Percentiles rank a stretch among this genome's conserved stretches.
phyloP scores from a whole-genome alignment of 2,329 filamentous ascomycete genomes.

The Paracoccidioides lutzii region DNA sequence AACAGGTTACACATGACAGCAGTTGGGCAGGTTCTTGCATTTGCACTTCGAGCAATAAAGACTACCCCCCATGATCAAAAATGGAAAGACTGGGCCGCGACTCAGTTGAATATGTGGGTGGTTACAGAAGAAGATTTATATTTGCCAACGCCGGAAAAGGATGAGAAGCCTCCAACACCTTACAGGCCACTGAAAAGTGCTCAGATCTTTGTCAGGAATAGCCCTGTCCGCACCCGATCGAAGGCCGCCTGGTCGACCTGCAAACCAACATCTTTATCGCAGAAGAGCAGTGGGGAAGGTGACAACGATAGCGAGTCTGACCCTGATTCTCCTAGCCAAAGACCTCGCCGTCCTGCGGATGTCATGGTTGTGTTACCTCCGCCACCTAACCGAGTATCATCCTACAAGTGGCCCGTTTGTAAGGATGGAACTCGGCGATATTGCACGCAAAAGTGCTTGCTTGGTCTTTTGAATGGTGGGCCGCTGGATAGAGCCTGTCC shows the following conservation, averaged over 20 bases:
- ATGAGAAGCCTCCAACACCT: constrained; percentile 1
- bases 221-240: constrained; percentile 6
- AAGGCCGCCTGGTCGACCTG: constrained; percentile 5
- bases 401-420: constrained; percentile 5
- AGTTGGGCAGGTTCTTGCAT: constrained; percentile 20
- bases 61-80: constrained; percentile 7
- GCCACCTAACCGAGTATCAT: constrained; percentile 3
- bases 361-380: constrained; percentile 7
- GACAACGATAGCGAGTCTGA: constrained; percentile 8
- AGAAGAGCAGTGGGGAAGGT: constrained; percentile 1
- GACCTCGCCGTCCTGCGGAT: constrained; percentile 5
- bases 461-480: constrained; percentile 21
- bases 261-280: neutral
- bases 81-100: constrained; percentile 12
- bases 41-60: constrained; percentile 18
- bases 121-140: constrained; percentile 14
- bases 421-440: constrained; percentile 17
- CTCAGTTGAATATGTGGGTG: constrained; percentile 14
- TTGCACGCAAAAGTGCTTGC: constrained; percentile 31
- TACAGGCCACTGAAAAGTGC: constrained; percentile 4
- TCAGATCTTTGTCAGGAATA: neutral
- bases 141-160: constrained; percentile 6
- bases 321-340: constrained; percentile 8
- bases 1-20: constrained; percentile 22
- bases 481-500: constrained; percentile 26